Evolutionary conservation across 371 early-diverging fungal species (phyloP).

Genomic region (Mortierella sp.): DNA sequence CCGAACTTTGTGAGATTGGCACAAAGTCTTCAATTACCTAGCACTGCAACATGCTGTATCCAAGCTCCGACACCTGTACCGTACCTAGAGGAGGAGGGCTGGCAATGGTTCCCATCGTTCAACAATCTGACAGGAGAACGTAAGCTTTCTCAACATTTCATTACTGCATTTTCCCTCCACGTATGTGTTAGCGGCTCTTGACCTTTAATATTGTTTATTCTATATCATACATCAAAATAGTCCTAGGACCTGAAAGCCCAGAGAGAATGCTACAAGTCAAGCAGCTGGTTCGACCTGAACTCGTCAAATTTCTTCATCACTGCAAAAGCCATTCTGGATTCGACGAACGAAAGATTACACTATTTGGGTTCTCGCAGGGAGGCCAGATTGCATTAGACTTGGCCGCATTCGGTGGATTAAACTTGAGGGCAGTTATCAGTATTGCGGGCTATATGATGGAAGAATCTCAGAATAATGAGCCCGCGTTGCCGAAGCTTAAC

Average conservation of each 20-base stretch:
- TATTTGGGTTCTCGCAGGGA: slow-evolving; percentile 86
- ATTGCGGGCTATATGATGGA: slow-evolving; percentile 71
- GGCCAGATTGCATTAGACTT: slow-evolving; percentile 75
- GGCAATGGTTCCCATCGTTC: slow-evolving; percentile 78
- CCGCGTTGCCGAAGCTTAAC: slow-evolving; percentile 12
- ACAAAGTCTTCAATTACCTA: slow-evolving; percentile 70
- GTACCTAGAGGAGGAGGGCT: slow-evolving; percentile 67
- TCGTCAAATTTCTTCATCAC: slow-evolving; percentile 60
- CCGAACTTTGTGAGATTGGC: slow-evolving; percentile 72
- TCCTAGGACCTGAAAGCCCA: slow-evolving; percentile 61
- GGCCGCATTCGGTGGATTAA: slow-evolving; percentile 63
- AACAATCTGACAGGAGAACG: slow-evolving; percentile 69
- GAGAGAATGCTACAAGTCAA: slow-evolving; percentile 56
- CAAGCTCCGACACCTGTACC: slow-evolving; percentile 76
- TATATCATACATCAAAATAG: slow-evolving; percentile 39
- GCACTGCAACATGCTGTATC: slow-evolving; percentile 75
- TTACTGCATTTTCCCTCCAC: not conserved
- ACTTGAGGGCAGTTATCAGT: slow-evolving; percentile 66
- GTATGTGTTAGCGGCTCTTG: too few relatives aligned
- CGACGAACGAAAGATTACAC: slow-evolving; percentile 62
- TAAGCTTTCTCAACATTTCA: slow-evolving; percentile 43
- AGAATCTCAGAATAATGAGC: slow-evolving; percentile 45
- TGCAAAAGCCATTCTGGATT: slow-evolving; percentile 62
- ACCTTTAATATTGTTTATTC: not conserved
- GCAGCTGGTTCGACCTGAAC: slow-evolving; percentile 35